phyloP scores from a whole-genome alignment of 805 yeast species.

The Alloascoidea hylecoeti region DNA sequence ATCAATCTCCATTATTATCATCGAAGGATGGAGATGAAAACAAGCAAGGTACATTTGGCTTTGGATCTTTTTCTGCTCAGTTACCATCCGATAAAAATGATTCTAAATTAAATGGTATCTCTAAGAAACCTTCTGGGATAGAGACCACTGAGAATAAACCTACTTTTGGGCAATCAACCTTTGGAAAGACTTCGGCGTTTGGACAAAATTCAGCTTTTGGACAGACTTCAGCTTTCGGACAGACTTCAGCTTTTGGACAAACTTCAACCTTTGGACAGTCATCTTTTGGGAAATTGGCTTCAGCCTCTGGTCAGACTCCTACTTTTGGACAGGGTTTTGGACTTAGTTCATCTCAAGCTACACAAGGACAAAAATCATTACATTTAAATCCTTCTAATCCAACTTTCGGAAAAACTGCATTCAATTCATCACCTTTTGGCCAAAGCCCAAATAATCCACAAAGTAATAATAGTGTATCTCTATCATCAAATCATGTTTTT shows the following conservation, averaged over 20 bases:
- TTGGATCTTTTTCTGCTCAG: slow-evolving; percentile 7
- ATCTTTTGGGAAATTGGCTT: neutral
- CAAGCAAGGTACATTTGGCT: slow-evolving; percentile 6
- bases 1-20: slow-evolving; percentile 1
- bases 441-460: too few relatives aligned
- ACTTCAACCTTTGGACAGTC: slow-evolving; percentile 6
- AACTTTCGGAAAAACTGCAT: too few relatives aligned
- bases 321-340: too few relatives aligned
- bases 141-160: slow-evolving; percentile 7
- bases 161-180: slow-evolving; percentile 9
- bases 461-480: too few relatives aligned
- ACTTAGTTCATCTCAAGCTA: too few relatives aligned
- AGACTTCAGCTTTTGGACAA: slow-evolving; percentile 7
- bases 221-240: slow-evolving; percentile 4
- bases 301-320: neutral
- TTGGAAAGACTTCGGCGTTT: slow-evolving; percentile 7
- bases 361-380: too few relatives aligned
- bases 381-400: too few relatives aligned
- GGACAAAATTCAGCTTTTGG: slow-evolving; percentile 4
- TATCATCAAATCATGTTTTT: too few relatives aligned
- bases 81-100: too few relatives aligned
- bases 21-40: slow-evolving; percentile 5
- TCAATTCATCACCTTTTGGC: too few relatives aligned
- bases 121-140: slow-evolving; percentile 13
- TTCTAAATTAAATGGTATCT: slow-evolving; percentile 7